Evolutionary conservation across 331 rosid species (phyloP).

Genomic region (Erythrophleum ivorense): DNA sequence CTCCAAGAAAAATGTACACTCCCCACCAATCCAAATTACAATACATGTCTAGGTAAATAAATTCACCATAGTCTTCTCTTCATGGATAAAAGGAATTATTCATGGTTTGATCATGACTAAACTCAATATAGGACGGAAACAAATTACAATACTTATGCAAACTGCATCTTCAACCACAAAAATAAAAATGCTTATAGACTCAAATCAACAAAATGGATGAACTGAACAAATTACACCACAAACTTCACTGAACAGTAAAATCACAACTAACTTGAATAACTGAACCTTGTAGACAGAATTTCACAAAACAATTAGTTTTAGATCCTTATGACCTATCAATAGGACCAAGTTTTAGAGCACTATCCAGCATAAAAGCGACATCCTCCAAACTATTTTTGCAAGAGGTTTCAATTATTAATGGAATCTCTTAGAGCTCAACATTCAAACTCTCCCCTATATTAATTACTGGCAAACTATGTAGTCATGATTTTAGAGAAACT

Average conservation of each 20-base stretch:
- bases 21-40: not conserved
- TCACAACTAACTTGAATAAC: slow-evolving; percentile 22
- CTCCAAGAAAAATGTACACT: slow-evolving; percentile 5
- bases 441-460: not conserved
- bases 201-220: not conserved
- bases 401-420: slow-evolving; percentile 5
- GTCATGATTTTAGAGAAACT: slow-evolving; percentile 17
- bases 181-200: not conserved
- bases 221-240: not conserved
- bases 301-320: not conserved
- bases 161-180: not conserved
- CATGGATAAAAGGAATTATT: not conserved
- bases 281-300: slow-evolving; percentile 8
- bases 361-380: slow-evolving; percentile 1
- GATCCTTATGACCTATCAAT: slow-evolving; percentile 5
- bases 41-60: not conserved
- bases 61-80: not conserved
- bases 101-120: not conserved
- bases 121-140: not conserved
- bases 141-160: not conserved
- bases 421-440: slow-evolving; percentile 9
- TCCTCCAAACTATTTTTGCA: slow-evolving; percentile 13
- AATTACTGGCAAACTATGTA: slow-evolving; percentile 17
- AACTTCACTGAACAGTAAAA: not conserved
- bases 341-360: not conserved